Conservation (phyloP, 441 rosid species). For the Lepidium campestre region DNA sequence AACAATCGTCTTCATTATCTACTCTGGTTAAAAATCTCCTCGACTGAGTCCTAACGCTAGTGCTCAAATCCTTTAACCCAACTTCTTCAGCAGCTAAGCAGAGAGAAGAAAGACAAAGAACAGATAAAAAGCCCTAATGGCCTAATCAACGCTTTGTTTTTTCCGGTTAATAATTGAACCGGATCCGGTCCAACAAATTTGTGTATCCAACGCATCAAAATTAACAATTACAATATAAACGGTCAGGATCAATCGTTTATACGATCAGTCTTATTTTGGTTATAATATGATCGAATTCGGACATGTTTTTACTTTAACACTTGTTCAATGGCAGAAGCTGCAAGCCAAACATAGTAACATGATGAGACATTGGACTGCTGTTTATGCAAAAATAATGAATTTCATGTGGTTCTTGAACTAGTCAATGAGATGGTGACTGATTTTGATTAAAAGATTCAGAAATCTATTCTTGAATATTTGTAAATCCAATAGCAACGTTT, state of each 20-base stretch:
- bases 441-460: neutral
- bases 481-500: neutral
- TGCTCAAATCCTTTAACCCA: neutral
- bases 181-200: neutral
- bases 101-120: neutral
- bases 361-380: neutral
- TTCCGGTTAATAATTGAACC: neutral
- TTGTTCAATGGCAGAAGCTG: neutral
- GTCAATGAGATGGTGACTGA: neutral
- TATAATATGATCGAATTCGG: too few species aligned
- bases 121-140: neutral
- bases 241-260: neutral
- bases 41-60: neutral
- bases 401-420: neutral
- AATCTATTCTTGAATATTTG: neutral
- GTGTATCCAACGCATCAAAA: neutral
- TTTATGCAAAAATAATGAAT: neutral
- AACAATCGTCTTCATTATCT: conserved; percentile 67
- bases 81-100: conserved; percentile 26
- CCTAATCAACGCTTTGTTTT: neutral
- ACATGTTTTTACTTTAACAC: neutral
- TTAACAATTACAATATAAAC: neutral
- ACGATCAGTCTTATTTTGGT: too few species aligned
- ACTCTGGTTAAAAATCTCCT: conserved; percentile 12
- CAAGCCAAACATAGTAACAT: neutral